Base-by-base conservation (phyloP, 2,329 filamentous ascomycete genomes). In the Monosporascus sp. region DNA sequence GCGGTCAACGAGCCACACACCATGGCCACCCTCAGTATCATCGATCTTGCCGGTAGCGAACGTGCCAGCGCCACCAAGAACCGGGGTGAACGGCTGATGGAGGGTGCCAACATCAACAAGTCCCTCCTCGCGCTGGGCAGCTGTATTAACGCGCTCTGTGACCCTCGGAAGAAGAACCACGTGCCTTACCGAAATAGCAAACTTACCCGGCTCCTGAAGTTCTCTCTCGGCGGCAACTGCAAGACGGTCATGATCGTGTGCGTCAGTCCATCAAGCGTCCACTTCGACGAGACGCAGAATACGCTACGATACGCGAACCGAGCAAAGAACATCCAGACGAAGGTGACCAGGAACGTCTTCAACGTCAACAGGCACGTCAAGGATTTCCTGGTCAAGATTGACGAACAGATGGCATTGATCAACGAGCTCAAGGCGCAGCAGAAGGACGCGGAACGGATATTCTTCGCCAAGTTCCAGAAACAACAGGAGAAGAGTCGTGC, bases 241-340 rank as follows among this genome's bases (percentile, higher is more conserved):
- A 95, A 92, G 73, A 99, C 94, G 0, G 94, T 99, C 69, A 99
- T 99, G 94, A 97, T 99, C 70, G 94, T 99, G 26, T 99, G 94
- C 65, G 90, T 99, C 51, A 97, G 92, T 62, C 94, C 94, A 1
- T 97, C 91, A 1, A 97, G 94, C 65, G 88, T 89, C 5, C 94
- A 99, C 72, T 99, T 94, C 63, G 94, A 99, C 70, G 94, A 99
- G 73, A 97, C 93, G 0, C 94, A 99, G 65, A 99, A 99, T 71
- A 99, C 94, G 0, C 79, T 99, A 19, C 89, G 95, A 63, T 99
- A 99, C 66, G 94, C 94, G 49, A 97, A 99, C 71, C 83, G 94
- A 61, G 94, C 94, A 55, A 99, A 99, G 82, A 99, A 99, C 66
- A 99, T 99, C 68, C 95, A 97, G 75, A 99, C 94, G 55, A 99